Evolutionary conservation across 75 land plant genomes (phyloP), one percentile per base, ranked within the genome.

Genomic region (Adiantum capillusveneris): DNA sequence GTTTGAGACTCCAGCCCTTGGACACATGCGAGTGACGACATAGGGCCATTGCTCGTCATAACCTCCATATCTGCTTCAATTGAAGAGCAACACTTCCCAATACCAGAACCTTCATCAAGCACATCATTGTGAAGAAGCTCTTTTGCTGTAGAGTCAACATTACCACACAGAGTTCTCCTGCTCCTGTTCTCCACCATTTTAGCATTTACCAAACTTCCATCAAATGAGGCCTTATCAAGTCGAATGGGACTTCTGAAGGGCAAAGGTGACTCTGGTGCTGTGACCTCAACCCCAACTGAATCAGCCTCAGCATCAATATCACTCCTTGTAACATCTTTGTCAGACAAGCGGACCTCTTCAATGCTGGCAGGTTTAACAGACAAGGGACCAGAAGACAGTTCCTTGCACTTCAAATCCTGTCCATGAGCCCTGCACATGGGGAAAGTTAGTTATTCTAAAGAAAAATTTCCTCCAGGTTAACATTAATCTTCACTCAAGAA

Each of bases 31-130:
- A 45, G 59, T 29, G 21, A 19, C 54, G 58, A 48, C 14, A 65
- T 31, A 55, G 42, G 24, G 16, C 59, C 42, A 20, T 44, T 44
- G 18, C 65, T 66, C 34, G 61, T 37, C 36, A 66, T 65, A 44
- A 31, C 62, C 29, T 53, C 81, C 64, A 57, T 73, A 25, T 62
- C 81, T 46, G 57, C 68, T 26, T 59, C 77, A 56, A 74, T 78
- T 54, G 90, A 86, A 55, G 85, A 85, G 21, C 72, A 60, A 30
- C 86, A 80, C 58, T 77, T 83, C 1, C 76, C 86, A 52, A 73
- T 72, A 16, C 71, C 77, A 28, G 90, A 83, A 48, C 76, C 86
- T 67, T 86, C 86, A 59, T 86, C 90, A 58, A 76, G 69, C 26
- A 76, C 44, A 58, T 45, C 65, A 65, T 50, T 41, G 27, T 28